Evolutionary conservation across 805 yeast genomes (phyloP).

Genomic region (Candida coleopterorum): DNA sequence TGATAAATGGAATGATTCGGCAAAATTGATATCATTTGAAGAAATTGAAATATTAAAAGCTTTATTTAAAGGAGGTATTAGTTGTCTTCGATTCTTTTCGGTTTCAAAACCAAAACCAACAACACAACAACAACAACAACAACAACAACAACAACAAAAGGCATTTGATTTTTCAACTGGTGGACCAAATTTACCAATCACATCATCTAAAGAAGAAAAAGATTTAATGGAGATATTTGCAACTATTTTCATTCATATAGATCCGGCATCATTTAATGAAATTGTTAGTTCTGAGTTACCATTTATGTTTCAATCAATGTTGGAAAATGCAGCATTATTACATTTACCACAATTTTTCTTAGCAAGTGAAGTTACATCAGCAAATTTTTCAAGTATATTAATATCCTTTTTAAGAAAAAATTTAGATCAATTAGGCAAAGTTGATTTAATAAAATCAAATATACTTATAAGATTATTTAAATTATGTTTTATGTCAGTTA

Average conservation of each 20-base stretch:
- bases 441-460: slow-evolving; percentile 71
- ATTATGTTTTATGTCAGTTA: slow-evolving; percentile 93
- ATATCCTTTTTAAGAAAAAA: slow-evolving; percentile 71
- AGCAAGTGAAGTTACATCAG: slow-evolving; percentile 91
- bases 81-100: slow-evolving; percentile 73
- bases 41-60: slow-evolving; percentile 74
- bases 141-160: slow-evolving; percentile 25
- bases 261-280: slow-evolving; percentile 93
- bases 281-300: slow-evolving; percentile 78
- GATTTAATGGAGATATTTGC: slow-evolving; percentile 95
- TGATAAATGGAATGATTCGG: slow-evolving; percentile 76
- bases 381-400: slow-evolving; percentile 82
- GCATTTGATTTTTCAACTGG: slow-evolving; percentile 59
- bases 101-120: slow-evolving; percentile 47
- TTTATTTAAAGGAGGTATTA: slow-evolving; percentile 78
- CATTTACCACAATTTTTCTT: slow-evolving; percentile 92
- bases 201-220: slow-evolving; percentile 88
- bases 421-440: slow-evolving; percentile 73
- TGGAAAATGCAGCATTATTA: slow-evolving; percentile 76
- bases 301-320: slow-evolving; percentile 70
- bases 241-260: slow-evolving; percentile 87
- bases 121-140: slow-evolving; percentile 38
- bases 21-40: slow-evolving; percentile 77
- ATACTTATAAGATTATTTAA: slow-evolving; percentile 84
- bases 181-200: slow-evolving; percentile 79